Evolutionary conservation across 148 eudicot genomes (phyloP).

Genomic region (Cornus florida): DNA sequence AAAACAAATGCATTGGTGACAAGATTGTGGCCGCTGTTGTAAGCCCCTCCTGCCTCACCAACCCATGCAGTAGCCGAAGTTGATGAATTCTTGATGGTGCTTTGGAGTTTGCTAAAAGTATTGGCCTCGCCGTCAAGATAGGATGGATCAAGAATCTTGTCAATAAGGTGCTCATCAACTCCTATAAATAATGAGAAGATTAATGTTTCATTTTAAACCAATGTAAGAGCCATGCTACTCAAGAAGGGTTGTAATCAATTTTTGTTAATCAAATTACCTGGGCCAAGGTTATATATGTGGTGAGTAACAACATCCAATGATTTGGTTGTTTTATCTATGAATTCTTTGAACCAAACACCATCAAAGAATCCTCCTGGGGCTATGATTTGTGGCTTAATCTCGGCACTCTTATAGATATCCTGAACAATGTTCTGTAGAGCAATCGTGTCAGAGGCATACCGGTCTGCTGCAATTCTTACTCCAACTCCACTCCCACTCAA

Average conservation of each 20-base stretch:
- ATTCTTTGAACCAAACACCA: slow-evolving; percentile 61
- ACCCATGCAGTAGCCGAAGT: slow-evolving; percentile 74
- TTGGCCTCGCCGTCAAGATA: slow-evolving; percentile 60
- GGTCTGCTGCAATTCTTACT: slow-evolving; percentile 61
- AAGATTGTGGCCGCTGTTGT: slow-evolving; percentile 75
- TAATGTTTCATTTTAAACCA: not conserved
- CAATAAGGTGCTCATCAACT: slow-evolving; percentile 64
- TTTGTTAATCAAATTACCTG: slow-evolving; percentile 45
- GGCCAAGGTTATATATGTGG: slow-evolving; percentile 91
- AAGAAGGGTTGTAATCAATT: not conserved
- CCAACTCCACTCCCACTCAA: slow-evolving; percentile 81
- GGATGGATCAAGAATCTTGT: slow-evolving; percentile 68
- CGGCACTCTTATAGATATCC: slow-evolving; percentile 44
- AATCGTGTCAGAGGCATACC: slow-evolving; percentile 58
- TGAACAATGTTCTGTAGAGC: slow-evolving; percentile 43
- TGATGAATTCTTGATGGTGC: slow-evolving; percentile 39
- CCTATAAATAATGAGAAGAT: slow-evolving; percentile 32
- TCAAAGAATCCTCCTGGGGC: slow-evolving; percentile 90
- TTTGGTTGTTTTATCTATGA: slow-evolving; percentile 42
- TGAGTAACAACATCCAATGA: slow-evolving; percentile 63
- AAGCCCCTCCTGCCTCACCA: slow-evolving; percentile 93
- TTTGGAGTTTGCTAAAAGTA: slow-evolving; percentile 53
- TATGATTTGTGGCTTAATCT: slow-evolving; percentile 49
- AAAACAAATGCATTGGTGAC: slow-evolving; percentile 77
- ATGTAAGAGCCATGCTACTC: not conserved